phyloP scores from a whole-genome alignment of 2,329 filamentous ascomycete species.

The Cytospora piceae region DNA sequence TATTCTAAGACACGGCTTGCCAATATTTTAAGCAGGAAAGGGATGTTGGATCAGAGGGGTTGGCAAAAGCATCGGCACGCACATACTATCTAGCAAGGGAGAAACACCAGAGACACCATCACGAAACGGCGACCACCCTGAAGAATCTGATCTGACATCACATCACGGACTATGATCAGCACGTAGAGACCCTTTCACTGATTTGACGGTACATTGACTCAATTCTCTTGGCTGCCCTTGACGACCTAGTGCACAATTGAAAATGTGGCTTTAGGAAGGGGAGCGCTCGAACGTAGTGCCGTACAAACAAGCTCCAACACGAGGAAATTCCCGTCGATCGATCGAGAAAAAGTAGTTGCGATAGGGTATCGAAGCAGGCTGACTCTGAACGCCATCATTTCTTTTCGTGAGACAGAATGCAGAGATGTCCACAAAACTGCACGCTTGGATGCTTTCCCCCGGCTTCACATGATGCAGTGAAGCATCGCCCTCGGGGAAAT shows the following conservation, averaged over 20 bases:
- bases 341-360: slow-evolving; percentile 42
- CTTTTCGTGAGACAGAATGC: slow-evolving; percentile 37
- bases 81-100: slow-evolving; percentile 27
- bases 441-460: slow-evolving; percentile 15
- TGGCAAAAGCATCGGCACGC: slow-evolving; percentile 12
- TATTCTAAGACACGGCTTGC: slow-evolving; percentile 17
- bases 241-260: slow-evolving; percentile 24
- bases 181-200: neutral
- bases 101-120: slow-evolving; percentile 16
- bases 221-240: slow-evolving; percentile 25
- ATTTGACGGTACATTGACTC: slow-evolving; percentile 5
- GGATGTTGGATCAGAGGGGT: slow-evolving; percentile 15
- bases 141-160: slow-evolving; percentile 14
- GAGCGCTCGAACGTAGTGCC: slow-evolving; percentile 11
- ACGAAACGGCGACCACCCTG: slow-evolving; percentile 13
- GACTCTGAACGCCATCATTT: slow-evolving; percentile 36
- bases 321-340: slow-evolving; percentile 31
- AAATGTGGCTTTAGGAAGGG: slow-evolving; percentile 13
- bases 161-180: slow-evolving; percentile 16
- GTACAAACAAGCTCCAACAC: slow-evolving; percentile 11
- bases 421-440: slow-evolving; percentile 22
- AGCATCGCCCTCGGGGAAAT: slow-evolving; percentile 3
- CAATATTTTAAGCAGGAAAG: slow-evolving; percentile 18
- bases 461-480: slow-evolving; percentile 22
- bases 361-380: slow-evolving; percentile 45